A percentile compares a stretch with the other conserved stretches of the same genome.
phyloP scores from a whole-genome alignment of 805 yeast genomes.

The Candida manassasensis region DNA sequence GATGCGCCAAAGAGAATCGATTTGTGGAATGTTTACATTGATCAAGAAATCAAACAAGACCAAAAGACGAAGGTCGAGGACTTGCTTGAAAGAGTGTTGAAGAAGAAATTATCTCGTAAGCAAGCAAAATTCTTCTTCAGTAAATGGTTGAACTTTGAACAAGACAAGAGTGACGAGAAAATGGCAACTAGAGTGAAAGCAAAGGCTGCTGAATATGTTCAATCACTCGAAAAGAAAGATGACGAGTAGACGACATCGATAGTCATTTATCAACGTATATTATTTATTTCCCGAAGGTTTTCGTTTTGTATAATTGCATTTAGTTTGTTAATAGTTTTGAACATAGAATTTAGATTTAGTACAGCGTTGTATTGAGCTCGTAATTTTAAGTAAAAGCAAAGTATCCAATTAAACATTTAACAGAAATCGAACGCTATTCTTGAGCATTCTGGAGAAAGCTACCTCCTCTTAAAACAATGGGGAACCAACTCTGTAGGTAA shows the following conservation, averaged over 20 bases:
- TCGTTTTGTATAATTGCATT: conserved; percentile 1
- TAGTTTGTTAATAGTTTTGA: conserved; percentile 2
- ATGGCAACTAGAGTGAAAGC: conserved; percentile 83
- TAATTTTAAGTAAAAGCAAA: not conserved
- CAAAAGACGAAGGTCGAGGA: conserved; percentile 68
- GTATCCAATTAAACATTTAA: not conserved
- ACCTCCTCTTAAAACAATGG: not conserved
- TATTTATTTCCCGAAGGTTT: not conserved
- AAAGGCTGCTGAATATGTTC: conserved; percentile 77
- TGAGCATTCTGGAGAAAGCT: not conserved
- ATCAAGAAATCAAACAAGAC: conserved; percentile 77
- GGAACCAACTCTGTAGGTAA: conserved; percentile 4
- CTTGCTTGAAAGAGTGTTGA: conserved; percentile 75
- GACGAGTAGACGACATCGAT: not conserved
- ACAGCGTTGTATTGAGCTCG: not conserved
- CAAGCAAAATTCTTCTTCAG: conserved; percentile 94
- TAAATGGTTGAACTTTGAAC: conserved; percentile 85
- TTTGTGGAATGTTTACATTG: conserved; percentile 92
- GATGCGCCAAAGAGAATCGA: conserved; percentile 91
- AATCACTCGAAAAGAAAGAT: conserved; percentile 10
- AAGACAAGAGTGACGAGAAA: conserved; percentile 59
- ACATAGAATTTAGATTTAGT: not conserved
- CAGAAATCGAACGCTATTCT: not conserved
- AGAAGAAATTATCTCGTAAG: conserved; percentile 67
- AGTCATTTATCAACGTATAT: not conserved